Evolutionary conservation across 495 filamentous ascomycete genomes (phyloP).

Genomic region (Neurospora pannonica): DNA sequence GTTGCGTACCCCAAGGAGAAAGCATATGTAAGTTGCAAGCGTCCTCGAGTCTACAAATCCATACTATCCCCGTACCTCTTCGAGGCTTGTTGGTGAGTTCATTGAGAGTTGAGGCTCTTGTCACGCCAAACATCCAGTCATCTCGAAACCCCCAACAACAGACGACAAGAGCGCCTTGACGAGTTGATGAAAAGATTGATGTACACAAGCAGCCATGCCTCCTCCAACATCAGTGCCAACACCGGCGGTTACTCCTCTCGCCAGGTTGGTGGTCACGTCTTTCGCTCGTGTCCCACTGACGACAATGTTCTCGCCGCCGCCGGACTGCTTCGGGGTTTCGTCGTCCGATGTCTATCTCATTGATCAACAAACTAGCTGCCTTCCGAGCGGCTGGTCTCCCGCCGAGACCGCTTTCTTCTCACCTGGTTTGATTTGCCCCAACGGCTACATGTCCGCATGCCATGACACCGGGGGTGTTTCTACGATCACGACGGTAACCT

Average conservation of each 20-base stretch:
- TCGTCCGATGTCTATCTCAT: conserved; percentile 6
- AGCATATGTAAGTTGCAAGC: background rate
- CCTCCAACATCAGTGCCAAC: background rate
- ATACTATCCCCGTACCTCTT: background rate
- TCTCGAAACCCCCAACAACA: background rate
- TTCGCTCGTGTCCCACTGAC: conserved; percentile 14
- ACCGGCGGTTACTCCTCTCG: background rate
- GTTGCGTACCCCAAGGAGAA: background rate
- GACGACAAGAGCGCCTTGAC: background rate
- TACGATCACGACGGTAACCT: conserved; percentile 20
- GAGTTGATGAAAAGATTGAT: background rate
- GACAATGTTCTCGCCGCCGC: conserved; percentile 11
- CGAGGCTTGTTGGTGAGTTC: background rate
- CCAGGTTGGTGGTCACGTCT: conserved; percentile 3
- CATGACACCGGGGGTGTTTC: conserved; percentile 6
- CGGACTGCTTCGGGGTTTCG: conserved; percentile 9
- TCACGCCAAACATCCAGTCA: background rate
- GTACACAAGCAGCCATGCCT: background rate
- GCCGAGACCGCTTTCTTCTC: conserved; percentile 16
- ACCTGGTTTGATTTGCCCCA: conserved; percentile 17
- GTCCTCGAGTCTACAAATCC: background rate
- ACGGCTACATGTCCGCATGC: conserved; percentile 18
- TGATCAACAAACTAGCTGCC: conserved; percentile 10
- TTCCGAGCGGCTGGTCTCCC: conserved; percentile 12
- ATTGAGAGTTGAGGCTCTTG: background rate